Conservation (phyloP, 2,329 filamentous ascomycete species). For the Phyllosticta citriasiana region DNA sequence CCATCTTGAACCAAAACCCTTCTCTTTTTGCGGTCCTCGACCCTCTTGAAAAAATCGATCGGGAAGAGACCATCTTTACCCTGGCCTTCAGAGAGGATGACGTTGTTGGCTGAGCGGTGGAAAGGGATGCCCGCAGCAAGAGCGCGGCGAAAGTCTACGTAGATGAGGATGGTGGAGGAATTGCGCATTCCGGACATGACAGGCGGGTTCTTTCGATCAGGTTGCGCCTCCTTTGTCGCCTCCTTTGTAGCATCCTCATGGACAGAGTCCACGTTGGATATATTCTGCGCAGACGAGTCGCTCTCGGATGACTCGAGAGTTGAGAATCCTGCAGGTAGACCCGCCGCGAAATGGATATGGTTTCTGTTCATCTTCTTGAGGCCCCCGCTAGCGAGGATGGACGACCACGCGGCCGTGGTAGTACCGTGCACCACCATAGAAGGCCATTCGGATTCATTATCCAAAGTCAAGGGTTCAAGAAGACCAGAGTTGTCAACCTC, state of each 20-base stretch:
- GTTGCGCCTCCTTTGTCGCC: constrained; percentile 14
- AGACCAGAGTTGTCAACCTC: constrained; percentile 61
- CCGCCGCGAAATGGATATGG: constrained; percentile 82
- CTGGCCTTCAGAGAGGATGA: constrained; percentile 36
- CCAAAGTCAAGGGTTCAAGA: constrained; percentile 51
- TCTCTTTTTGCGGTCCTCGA: constrained; percentile 51
- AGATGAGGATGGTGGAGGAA: constrained; percentile 54
- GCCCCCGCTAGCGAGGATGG: constrained; percentile 67
- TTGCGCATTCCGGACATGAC: constrained; percentile 74
- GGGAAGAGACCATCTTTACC: constrained; percentile 48
- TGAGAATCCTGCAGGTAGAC: constrained; percentile 46
- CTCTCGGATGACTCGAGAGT: constrained; percentile 14
- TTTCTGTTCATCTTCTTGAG: constrained; percentile 72
- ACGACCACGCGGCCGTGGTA: constrained; percentile 67
- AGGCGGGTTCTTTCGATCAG: constrained; percentile 13
- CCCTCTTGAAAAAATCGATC: constrained; percentile 59
- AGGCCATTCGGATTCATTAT: constrained; percentile 48
- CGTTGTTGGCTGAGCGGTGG: constrained; percentile 51
- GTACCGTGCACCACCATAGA: constrained; percentile 74
- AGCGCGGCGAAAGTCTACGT: constrained; percentile 61
- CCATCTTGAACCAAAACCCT: constrained; percentile 64
- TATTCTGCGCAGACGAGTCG: not conserved
- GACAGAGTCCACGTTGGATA: not conserved
- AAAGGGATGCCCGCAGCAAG: constrained; percentile 55
- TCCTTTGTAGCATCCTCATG: not conserved